Base-by-base conservation (phyloP, 495 filamentous ascomycete species). In the Cercophora scortea region DNA sequence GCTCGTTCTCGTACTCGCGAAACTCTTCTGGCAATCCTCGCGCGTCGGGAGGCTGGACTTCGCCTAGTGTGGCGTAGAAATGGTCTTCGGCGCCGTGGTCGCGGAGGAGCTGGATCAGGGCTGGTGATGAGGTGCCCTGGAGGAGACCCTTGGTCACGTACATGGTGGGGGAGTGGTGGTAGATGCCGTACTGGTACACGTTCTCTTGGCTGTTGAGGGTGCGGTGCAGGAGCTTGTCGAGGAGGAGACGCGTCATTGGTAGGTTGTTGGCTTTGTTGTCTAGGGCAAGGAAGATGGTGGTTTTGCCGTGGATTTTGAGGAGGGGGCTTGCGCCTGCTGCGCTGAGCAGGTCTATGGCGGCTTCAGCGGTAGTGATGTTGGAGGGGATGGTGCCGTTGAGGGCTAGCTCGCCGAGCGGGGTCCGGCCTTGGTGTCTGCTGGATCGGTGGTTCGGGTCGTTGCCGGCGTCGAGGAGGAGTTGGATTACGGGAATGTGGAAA, bases 371-470 rank as follows among this genome's bases (percentile, higher is more conserved):
- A 0, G 64, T 61, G 6, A 63, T 55, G 49, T 71, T 62, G 8
- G 54, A 40, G 0, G 65, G 58, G 15, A 56, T 41, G 9, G 62
- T 61, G 12, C 25, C 36, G 10, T 64, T 60, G n/a, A 71, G 57
- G 6, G 69, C 71, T 36, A 75, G 59, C 50, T 75, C 71, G 1
- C 66, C 71, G 16, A 75, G 62, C 4, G 71, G 69, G 6, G 66
- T 73, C 8, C 71, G 69, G 0, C 71, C 70, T 5, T 60, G 66
- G 19, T 75, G 71, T 16, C 65, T 57, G 10, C 61, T 61, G 18
- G 69, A 73, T 3, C 70, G 52, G 48, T 69, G 71, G 47, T 75
- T 71, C 13, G 66, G 57, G 35, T 75, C 70, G 41, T 75, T 71
- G 15, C 61, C 66, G 36, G 62, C 66, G 1, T 70, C 59, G 2